A percentile compares a stretch with the other conserved stretches of the same genome.
Evolutionary conservation across 495 filamentous ascomycete genomes (phyloP).

Genomic region (Acidiella bohemica): DNA sequence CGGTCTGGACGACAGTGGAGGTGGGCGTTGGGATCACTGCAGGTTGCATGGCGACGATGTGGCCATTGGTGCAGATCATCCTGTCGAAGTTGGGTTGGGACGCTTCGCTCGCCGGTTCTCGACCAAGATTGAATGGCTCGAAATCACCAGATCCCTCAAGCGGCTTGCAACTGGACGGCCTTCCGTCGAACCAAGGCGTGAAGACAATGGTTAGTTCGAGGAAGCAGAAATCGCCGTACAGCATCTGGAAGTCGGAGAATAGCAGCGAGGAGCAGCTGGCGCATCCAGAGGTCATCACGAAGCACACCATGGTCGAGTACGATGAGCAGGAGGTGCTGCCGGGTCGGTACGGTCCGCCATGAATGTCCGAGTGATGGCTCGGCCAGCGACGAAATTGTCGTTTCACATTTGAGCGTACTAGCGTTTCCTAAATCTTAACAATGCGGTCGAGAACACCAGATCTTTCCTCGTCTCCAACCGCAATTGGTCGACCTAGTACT

Average conservation of each 20-base stretch:
- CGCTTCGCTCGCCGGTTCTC: background rate
- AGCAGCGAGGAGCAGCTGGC: background rate
- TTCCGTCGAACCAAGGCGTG: background rate
- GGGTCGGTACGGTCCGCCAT: too few species aligned
- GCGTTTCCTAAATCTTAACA: too few species aligned
- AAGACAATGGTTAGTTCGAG: background rate
- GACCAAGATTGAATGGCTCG: background rate
- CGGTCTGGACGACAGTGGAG: slow-evolving; percentile 33
- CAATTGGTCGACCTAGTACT: too few species aligned
- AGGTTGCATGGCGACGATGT: slow-evolving; percentile 30
- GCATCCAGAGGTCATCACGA: background rate
- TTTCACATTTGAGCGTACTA: too few species aligned
- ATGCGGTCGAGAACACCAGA: too few species aligned
- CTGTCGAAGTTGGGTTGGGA: background rate
- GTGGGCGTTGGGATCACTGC: slow-evolving; percentile 31
- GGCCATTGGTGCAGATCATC: slow-evolving; percentile 23
- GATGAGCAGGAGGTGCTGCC: too few species aligned
- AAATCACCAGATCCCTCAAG: background rate
- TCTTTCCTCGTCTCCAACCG: too few species aligned
- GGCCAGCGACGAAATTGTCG: too few species aligned
- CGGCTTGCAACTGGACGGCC: background rate
- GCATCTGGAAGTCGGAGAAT: background rate
- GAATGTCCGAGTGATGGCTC: too few species aligned
- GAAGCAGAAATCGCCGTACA: background rate
- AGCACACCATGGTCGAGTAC: background rate